A percentile compares a stretch with the other conserved stretches of the same genome.
Conservation (phyloP, 768 basidiomycete species). For the Flagelloscypha sp. region DNA sequence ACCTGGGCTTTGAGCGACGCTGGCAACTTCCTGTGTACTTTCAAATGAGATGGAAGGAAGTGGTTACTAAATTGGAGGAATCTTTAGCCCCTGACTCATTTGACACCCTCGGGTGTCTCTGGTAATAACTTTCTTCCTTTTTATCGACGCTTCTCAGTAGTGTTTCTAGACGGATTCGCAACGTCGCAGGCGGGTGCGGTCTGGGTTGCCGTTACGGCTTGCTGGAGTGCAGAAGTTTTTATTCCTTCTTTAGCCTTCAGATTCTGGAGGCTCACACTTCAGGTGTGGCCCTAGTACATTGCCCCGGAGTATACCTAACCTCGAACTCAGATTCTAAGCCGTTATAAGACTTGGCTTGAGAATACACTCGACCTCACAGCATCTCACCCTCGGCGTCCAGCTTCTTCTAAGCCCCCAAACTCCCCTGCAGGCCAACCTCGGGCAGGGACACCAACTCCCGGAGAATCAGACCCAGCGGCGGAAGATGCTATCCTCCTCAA, state of each 20-base stretch:
- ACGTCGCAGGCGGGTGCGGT: conserved; percentile 58
- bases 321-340: conserved; percentile 57
- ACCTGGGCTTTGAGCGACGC: conserved; percentile 63
- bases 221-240: conserved; percentile 84
- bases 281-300: conserved; percentile 41
- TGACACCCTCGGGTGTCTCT: too few species aligned
- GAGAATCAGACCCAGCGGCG: conserved; percentile 39
- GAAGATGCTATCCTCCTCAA: conserved; percentile 64
- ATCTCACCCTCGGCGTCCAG: conserved; percentile 1
- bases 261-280: conserved; percentile 89
- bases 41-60: conserved; percentile 95
- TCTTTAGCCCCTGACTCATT: conserved; percentile 36
- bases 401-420: conserved; percentile 9
- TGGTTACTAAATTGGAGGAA: conserved; percentile 71
- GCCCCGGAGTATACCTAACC: conserved; percentile 3
- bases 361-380: conserved; percentile 7
- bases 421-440: conserved; percentile 29
- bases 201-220: conserved; percentile 65
- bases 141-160: conserved; percentile 7
- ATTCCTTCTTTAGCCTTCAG: conserved; percentile 74
- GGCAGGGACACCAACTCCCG: conserved; percentile 42
- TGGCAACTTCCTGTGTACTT: conserved; percentile 99
- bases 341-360: conserved; percentile 77
- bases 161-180: conserved; percentile 30
- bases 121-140: too few species aligned